Evolutionary conservation across 1,284 basidiomycete species (phyloP).

Genomic region (Gymnopus androsaceus): DNA sequence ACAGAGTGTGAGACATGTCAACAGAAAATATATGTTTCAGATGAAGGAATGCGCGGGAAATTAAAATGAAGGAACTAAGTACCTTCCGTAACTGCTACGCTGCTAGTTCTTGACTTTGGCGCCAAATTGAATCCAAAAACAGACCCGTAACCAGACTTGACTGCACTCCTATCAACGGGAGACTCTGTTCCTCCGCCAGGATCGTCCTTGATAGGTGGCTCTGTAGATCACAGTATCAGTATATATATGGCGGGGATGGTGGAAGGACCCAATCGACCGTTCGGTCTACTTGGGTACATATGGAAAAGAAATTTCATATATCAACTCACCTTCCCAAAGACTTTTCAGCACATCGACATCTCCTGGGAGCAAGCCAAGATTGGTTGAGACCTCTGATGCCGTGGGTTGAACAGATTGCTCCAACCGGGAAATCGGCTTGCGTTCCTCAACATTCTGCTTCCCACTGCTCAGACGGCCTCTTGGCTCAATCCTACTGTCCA

Average conservation of each 20-base stretch:
- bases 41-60: not conserved
- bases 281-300: not conserved
- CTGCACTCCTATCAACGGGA: not conserved
- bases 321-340: conserved; percentile 8
- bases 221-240: not conserved
- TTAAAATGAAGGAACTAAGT: not conserved
- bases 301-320: not conserved
- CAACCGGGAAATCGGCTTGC: too few species aligned
- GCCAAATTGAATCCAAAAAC: conserved; percentile 11
- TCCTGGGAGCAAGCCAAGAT: not conserved
- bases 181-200: conserved; percentile 1
- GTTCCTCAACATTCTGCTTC: too few species aligned
- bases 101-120: conserved; percentile 9
- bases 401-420: too few species aligned
- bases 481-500: not conserved
- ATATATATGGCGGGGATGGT: not conserved
- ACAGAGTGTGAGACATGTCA: not conserved
- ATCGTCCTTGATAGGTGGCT: not conserved
- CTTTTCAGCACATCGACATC: not conserved
- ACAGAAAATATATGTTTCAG: not conserved
- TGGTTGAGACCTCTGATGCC: not conserved
- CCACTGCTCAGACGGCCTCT: too few species aligned
- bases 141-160: conserved; percentile 15
- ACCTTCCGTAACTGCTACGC: conserved; percentile 7
- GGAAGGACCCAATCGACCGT: not conserved